Base-by-base conservation (phyloP, 495 filamentous ascomycete species). In the Neurospora discreta region DNA sequence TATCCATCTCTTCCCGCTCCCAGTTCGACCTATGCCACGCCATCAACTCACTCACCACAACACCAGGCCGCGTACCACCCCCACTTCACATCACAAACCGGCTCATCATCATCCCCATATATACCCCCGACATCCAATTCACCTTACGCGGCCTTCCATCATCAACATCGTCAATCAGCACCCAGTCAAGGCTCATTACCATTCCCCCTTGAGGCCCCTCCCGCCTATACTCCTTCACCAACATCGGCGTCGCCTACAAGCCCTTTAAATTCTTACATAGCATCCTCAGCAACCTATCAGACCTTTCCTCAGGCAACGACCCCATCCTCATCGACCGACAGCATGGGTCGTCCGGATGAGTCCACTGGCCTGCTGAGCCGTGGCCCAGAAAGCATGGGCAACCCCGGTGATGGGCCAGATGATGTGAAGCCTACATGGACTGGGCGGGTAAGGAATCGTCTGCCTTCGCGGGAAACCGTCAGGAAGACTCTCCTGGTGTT, bases 221-320 rank as follows among this genome's bases (percentile, higher is more conserved):
- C 84, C 2, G 83, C 83, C 0, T 85, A 85, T 72, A 81, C 82
- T 3, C 82, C 82, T 6, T 82, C 80, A 5, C 79, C 82, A 18
- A 77, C 75, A 2, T 75, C 80, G 9, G 52, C 82, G 3, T 82
- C 80, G 8, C 78, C 82, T 15, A 77, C 74, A 5, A 74, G 79
- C 8, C 77, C 80, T 2, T 52, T 75, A 18, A 69, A 69, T 38
- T 39, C 72, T 13, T 65, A 44, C 41, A 23, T 41, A 36, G 70
- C 26, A 16, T 65, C 52, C 26, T 65, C 52, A 65, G 33, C 52
- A 74, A 23, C 46, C 68, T 30, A 26, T 33, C 39, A 43, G 40
- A 65, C 36, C 42, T 69, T 68, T 46, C 58, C 67, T 71, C 73
- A 8, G 78, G 75, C 60, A 81, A 74, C 72, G 83, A 85, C 77